Conservation (phyloP, 139 green algal genomes). For the Eudorina sp. region DNA sequence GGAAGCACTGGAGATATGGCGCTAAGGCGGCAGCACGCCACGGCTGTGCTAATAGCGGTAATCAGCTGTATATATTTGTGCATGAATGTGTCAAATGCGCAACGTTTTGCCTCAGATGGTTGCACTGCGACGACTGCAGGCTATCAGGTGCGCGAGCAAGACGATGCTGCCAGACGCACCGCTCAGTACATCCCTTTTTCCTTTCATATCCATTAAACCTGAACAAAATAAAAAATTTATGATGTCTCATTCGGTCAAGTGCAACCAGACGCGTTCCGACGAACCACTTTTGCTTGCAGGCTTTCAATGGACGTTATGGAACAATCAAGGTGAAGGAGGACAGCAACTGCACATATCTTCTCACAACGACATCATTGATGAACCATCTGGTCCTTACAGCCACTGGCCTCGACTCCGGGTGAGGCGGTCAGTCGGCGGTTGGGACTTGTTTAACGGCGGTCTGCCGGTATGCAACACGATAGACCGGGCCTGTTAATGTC, state of each 20-base stretch:
- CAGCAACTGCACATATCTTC: background rate
- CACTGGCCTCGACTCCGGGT: too few species aligned
- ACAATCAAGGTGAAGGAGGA: background rate
- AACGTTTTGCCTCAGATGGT: background rate
- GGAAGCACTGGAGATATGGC: too few species aligned
- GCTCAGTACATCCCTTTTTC: too few species aligned
- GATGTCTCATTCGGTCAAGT: background rate
- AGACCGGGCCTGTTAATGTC: too few species aligned
- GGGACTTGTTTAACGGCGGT: too few species aligned
- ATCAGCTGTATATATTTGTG: background rate
- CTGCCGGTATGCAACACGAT: too few species aligned
- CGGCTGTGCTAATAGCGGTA: background rate
- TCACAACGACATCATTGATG: too few species aligned
- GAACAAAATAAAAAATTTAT: background rate
- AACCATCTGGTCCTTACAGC: too few species aligned
- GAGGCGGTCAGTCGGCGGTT: too few species aligned
- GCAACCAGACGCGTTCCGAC: background rate
- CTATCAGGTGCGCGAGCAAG: constrained; percentile 1
- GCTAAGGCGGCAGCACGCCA: background rate
- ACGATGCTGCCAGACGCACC: too few species aligned
- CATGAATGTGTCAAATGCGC: background rate
- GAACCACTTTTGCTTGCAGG: background rate
- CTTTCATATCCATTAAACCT: too few species aligned
- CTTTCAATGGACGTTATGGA: background rate
- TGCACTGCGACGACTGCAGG: background rate